Percentiles rank a stretch among this genome's conserved stretches.
Conservation (phyloP, 176 grass and related monocot species). For the Otatea glauca region DNA sequence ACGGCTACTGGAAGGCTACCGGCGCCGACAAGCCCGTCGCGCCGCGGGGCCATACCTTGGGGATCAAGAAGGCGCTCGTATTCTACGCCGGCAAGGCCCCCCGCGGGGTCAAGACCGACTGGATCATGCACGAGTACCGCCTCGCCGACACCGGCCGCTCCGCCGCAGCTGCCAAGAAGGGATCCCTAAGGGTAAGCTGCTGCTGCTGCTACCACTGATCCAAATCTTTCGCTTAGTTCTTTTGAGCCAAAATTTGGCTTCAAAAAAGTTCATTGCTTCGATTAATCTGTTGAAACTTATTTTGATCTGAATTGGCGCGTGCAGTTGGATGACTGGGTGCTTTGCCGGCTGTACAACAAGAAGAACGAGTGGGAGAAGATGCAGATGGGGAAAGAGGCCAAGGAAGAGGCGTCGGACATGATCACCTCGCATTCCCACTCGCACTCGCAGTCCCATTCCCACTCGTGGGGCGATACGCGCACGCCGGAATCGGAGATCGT, state of each 20-base stretch:
- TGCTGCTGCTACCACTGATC: neutral
- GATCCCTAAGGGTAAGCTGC: conserved; percentile 48
- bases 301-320: neutral
- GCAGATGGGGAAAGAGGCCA: conserved; percentile 44
- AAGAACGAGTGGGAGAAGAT: conserved; percentile 91
- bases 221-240: neutral
- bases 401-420: conserved; percentile 56
- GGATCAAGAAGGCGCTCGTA: conserved; percentile 96
- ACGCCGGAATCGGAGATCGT: conserved; percentile 69
- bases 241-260: neutral
- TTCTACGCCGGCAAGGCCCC: conserved; percentile 91
- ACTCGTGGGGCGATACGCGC: conserved; percentile 68
- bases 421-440: conserved; percentile 45
- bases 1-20: conserved; percentile 72
- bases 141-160: conserved; percentile 51
- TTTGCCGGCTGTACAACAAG: conserved; percentile 86
- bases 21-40: conserved; percentile 60
- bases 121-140: conserved; percentile 97
- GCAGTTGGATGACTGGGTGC: conserved; percentile 90
- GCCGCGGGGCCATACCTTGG: conserved; percentile 40
- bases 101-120: conserved; percentile 75
- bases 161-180: conserved; percentile 46
- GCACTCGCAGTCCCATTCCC: conserved; percentile 42
- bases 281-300: conserved; percentile 1
- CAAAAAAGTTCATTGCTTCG: neutral